A percentile compares a stretch with the other conserved stretches of the same genome.
Evolutionary conservation across 495 filamentous ascomycete genomes (phyloP).

Genomic region (Massariosphaeria phaeospora): DNA sequence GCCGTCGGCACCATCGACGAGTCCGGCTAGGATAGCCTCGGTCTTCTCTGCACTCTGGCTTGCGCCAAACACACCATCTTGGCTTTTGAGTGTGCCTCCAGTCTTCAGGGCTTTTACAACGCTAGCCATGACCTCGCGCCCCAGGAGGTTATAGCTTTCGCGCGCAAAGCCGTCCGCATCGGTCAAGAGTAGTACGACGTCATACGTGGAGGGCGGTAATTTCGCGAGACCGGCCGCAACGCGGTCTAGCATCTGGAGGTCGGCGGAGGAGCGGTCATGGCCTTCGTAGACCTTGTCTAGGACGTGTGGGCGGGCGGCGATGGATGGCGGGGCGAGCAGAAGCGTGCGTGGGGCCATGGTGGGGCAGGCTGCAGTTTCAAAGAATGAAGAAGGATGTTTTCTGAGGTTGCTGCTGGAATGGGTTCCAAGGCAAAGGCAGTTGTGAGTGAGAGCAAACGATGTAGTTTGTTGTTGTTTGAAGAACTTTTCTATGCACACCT

Average conservation of each 20-base stretch:
- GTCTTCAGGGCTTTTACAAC: conserved; percentile 65
- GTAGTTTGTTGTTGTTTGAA: background rate
- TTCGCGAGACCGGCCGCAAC: conserved; percentile 75
- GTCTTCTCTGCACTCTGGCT: conserved; percentile 47
- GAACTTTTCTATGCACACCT: conserved; percentile 12
- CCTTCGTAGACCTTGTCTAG: conserved; percentile 54
- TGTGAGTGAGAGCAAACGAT: background rate
- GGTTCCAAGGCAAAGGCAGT: background rate
- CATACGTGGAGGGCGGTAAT: conserved; percentile 73
- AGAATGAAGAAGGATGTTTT: background rate
- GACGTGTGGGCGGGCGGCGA: conserved; percentile 61
- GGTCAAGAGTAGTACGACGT: conserved; percentile 76
- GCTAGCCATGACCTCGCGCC: conserved; percentile 61
- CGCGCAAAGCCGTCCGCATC: conserved; percentile 59
- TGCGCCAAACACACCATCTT: conserved; percentile 57
- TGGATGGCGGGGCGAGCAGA: conserved; percentile 68
- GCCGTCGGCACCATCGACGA: conserved; percentile 52
- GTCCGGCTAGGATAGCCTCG: conserved; percentile 78
- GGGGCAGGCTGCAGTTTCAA: background rate
- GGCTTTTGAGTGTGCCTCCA: conserved; percentile 63
- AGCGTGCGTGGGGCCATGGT: conserved; percentile 50
- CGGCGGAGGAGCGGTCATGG: conserved; percentile 67
- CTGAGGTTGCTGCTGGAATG: background rate
- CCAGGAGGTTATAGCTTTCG: conserved; percentile 59
- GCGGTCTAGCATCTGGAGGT: conserved; percentile 98